Evolutionary conservation across 148 eudicot species (phyloP), one percentile per base, ranked within the genome.

Genomic region (Gaultheria prostrata): DNA sequence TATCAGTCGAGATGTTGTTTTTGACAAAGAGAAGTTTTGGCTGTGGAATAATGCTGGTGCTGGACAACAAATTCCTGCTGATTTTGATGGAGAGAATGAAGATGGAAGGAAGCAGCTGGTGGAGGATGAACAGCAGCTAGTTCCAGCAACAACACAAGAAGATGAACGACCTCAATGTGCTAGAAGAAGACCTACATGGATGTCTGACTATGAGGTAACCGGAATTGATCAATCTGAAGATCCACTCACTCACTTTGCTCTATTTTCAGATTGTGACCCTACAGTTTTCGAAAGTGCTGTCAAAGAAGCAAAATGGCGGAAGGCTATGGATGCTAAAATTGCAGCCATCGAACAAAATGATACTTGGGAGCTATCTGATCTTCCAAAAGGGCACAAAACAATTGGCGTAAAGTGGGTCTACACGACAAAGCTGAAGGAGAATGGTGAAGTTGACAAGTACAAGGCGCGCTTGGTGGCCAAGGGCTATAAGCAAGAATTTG

Each of bases 121-220:
- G 69, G 28, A 61, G 69, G 28, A n/a, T 61, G 69, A 61, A 61
- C 69, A n/a, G n/a, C 10, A 61, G 69, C 69, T 61, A 61, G 69
- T 61, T 61, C 69, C 28, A 61, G 26, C 26, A 61, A 61, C 69
- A 20, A 21, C 69, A 61, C 69, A 61, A 61, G 61, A 56, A 56
- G 21, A 56, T 21, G 61, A 56, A 18, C 61, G 0, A 56, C 61
- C 61, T 56, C 21, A 56, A 56, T 12, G 61, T 56, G 61, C 61
- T 56, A 56, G 61, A 15, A 56, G 61, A 56, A 56, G 61, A 56
- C 61, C 61, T 56, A 21, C 21, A 56, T 56, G 61, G 61, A 56
- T 56, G 61, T 56, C n/a, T n/a, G n/a, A n/a, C 21, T 56, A 56
- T 56, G 61, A 56, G 61, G 21, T 56, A 56, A 56, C 61, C 21